Base-by-base conservation (phyloP, 768 basidiomycete genomes). In the Rhizopogon roseolus region DNA sequence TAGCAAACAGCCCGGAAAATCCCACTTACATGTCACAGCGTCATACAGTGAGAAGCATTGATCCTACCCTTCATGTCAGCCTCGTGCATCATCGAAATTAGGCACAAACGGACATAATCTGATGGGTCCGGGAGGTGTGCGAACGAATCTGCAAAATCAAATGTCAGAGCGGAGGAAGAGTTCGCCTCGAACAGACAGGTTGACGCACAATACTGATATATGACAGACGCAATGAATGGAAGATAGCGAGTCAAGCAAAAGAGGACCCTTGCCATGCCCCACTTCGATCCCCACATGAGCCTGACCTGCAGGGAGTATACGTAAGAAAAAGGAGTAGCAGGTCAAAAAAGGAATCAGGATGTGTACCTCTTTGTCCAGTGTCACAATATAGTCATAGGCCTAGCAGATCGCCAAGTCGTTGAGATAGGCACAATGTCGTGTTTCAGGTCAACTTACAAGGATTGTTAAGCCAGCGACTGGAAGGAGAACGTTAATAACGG, bases 161-260 rank as follows among this genome's bases (percentile, higher is more conserved):
- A 16, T 10, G 25, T 37, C 27, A 46, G 25, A 8, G 28, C 7
- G 17, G 13, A 52, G 3, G 16, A 28, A n/a, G 14, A 19, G 25
- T 14, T 28, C 5, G 19, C 8, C n/a, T 19, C 6, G 39, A 19
- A 41, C 22, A 25, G 28, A 45, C 11, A 13, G 11, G 13, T 13
- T n/a, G 17, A 40, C 45, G 14, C 34, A 53, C 52, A 53, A 17
- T 49, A 53, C 9, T 53, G 45, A 49, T 49, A 49, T 4, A 45
- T 38, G 27, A 3, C 16, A 28, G 52, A 28, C 8, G 25, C 36
- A 25, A 40, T 46, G 16, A 54, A 54, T 7, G 53, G 53, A 22
- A 40, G 53, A 27, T 50, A 40, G 38, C 48, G 37, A 25, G 52
- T 36, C 7, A 54, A 13, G 48, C 36, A 54, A 22, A 53, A 54